Evolutionary conservation across 495 filamentous ascomycete genomes (phyloP).

Genomic region (Thozetella sp.): DNA sequence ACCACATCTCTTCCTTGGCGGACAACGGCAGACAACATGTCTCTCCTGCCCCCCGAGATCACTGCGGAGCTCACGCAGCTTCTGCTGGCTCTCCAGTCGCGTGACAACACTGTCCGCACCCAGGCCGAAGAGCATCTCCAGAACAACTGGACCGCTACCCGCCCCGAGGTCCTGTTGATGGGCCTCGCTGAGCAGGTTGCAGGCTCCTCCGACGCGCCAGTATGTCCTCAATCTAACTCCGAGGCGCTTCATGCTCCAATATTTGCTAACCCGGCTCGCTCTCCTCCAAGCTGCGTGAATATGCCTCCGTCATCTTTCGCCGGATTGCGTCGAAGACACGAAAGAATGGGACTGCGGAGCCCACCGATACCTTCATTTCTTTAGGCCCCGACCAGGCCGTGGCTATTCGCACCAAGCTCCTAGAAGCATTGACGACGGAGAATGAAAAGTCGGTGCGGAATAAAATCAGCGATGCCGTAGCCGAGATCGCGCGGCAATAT

Average conservation of each 20-base stretch:
- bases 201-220: slow-evolving; percentile 65
- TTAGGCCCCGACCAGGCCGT: slow-evolving; percentile 69
- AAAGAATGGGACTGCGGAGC: slow-evolving; percentile 72
- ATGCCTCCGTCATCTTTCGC: slow-evolving; percentile 92
- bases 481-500: slow-evolving; percentile 93
- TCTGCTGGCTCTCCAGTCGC: slow-evolving; percentile 81
- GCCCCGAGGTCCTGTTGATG: slow-evolving; percentile 87
- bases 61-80: slow-evolving; percentile 83
- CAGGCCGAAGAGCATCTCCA: slow-evolving; percentile 89
- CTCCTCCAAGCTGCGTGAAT: slow-evolving; percentile 72
- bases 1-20: slow-evolving; percentile 3
- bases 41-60: slow-evolving; percentile 78
- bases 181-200: slow-evolving; percentile 91
- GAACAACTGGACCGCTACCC: slow-evolving; percentile 79
- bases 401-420: slow-evolving; percentile 78
- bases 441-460: slow-evolving; percentile 73
- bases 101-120: slow-evolving; percentile 82
- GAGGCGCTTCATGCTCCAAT: neutral
- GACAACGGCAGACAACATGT: slow-evolving; percentile 62
- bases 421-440: slow-evolving; percentile 75
- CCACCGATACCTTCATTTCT: slow-evolving; percentile 80
- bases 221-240: slow-evolving; percentile 43
- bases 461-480: slow-evolving; percentile 95
- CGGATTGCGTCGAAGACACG: slow-evolving; percentile 86
- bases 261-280: slow-evolving; percentile 4